Evolutionary conservation across 495 filamentous ascomycete genomes (phyloP), one percentile per base, ranked within the genome.

Genomic region (Trichodelitschia bisporula): DNA sequence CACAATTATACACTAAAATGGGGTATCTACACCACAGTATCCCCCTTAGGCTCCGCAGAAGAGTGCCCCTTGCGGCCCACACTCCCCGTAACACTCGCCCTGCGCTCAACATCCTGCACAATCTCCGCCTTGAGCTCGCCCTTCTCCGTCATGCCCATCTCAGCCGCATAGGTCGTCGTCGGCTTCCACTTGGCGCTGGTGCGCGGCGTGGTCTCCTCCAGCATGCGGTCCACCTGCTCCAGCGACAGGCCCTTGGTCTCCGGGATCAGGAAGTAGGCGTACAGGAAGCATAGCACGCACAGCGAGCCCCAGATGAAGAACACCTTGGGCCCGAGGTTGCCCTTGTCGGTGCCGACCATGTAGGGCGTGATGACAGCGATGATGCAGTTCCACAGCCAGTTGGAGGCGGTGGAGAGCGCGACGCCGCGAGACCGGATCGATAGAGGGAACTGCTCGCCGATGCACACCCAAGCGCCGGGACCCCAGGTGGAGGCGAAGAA

Each of bases 211-310:
- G 65, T 64, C 56, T 83, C 77, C 48, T 80, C 77, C 59, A 89
- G 64, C 78, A 84, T 82, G 53, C 67, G 64, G 56, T 86, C 78
- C 42, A 89, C 73, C 48, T 89, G 77, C 56, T 89, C 78, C 28
- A 86, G 73, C 12, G 74, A 71, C 13, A 89, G 59, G 36, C 77
- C 77, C 66, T 82, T 84, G 48, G 77, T 83, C 61, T 83, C 77
- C 30, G 72, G 72, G 26, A 86, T 61, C 25, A 83, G 59, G 63
- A 53, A 72, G 61, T 72, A 83, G 30, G 72, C 64, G 56, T 69
- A 80, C 42, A 77, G 38, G 35, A 75, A 55, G 39, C 63, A 69
- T 35, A 50, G 31, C 23, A 60, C 55, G 57, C 75, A 80, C 30
- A 78, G 67, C 5, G 55, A 55, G 27, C 72, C 73, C 73, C 73